Percentiles rank a stretch among this genome's conserved stretches.
Conservation (phyloP, 2,329 filamentous ascomycete genomes). For the Penicillium crustosum region DNA sequence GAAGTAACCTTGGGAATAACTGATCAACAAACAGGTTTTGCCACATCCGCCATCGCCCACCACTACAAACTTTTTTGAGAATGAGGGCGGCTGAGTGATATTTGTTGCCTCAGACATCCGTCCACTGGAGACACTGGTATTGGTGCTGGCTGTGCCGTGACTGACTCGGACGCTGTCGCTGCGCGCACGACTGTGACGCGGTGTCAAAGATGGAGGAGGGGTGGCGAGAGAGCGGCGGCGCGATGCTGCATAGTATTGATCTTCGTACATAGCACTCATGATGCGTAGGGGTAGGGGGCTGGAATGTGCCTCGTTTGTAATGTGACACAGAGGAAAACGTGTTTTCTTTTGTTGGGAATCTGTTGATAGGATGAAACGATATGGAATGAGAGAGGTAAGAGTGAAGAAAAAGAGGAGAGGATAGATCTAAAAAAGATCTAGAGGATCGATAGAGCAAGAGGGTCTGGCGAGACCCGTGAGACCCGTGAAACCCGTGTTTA, state of each 20-base stretch:
- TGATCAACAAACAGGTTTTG: conserved; percentile 97
- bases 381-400: background rate
- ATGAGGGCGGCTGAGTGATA: conserved; percentile 85
- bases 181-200: conserved; percentile 50
- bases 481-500: conserved; percentile 34
- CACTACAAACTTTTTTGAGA: conserved; percentile 99
- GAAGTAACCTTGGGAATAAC: conserved; percentile 98
- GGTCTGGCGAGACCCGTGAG: conserved; percentile 20
- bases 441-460: conserved; percentile 20
- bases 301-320: conserved; percentile 19
- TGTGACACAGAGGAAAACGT: background rate
- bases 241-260: conserved; percentile 55
- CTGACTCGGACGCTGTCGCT: conserved; percentile 67
- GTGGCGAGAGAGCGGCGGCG: conserved; percentile 56
- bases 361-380: conserved; percentile 1
- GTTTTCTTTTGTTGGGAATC: background rate
- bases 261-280: conserved; percentile 41
- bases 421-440: conserved; percentile 20
- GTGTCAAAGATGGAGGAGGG: conserved; percentile 42
- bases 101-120: conserved; percentile 78
- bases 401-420: conserved; percentile 8
- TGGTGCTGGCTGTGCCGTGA: conserved; percentile 87
- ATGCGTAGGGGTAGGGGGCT: conserved; percentile 20
- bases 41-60: conserved; percentile 97
- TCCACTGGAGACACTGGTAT: conserved; percentile 69